phyloP scores from a whole-genome alignment of 768 basidiomycete genomes.

The Lactarius deliciosus region DNA sequence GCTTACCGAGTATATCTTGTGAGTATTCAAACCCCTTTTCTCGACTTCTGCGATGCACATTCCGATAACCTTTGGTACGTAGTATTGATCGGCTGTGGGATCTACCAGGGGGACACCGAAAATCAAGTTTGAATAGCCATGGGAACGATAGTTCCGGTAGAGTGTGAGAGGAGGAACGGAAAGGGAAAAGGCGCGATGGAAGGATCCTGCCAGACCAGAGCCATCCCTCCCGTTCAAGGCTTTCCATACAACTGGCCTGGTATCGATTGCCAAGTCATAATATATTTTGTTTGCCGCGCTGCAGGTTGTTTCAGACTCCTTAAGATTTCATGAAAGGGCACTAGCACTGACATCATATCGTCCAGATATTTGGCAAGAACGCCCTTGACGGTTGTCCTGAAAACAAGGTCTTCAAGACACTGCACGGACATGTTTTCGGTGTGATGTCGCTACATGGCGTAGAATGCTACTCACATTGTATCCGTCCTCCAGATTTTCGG shows the following conservation, averaged over 20 bases:
- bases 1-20: conserved; percentile 77
- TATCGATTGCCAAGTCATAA: conserved; percentile 68
- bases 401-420: conserved; percentile 80
- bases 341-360: conserved; percentile 61
- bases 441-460: not conserved
- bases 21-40: conserved; percentile 68
- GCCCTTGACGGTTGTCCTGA: conserved; percentile 58
- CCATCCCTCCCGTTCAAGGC: conserved; percentile 74
- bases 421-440: conserved; percentile 34
- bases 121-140: conserved; percentile 82
- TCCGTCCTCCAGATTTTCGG: conserved; percentile 79
- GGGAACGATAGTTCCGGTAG: conserved; percentile 76
- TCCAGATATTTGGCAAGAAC: conserved; percentile 75
- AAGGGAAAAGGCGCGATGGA: conserved; percentile 60
- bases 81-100: conserved; percentile 79
- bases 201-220: conserved; percentile 50
- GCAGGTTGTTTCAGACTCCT: conserved; percentile 10
- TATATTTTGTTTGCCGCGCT: conserved; percentile 79
- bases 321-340: not conserved
- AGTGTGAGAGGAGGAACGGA: conserved; percentile 69
- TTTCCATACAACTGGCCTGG: conserved; percentile 55
- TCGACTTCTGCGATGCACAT: conserved; percentile 85
- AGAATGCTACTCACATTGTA: conserved; percentile 55
- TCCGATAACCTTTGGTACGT: conserved; percentile 74
- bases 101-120: conserved; percentile 88